phyloP scores from a whole-genome alignment of 2,329 filamentous ascomycete genomes.

The Cercospora zeae-maydis region DNA sequence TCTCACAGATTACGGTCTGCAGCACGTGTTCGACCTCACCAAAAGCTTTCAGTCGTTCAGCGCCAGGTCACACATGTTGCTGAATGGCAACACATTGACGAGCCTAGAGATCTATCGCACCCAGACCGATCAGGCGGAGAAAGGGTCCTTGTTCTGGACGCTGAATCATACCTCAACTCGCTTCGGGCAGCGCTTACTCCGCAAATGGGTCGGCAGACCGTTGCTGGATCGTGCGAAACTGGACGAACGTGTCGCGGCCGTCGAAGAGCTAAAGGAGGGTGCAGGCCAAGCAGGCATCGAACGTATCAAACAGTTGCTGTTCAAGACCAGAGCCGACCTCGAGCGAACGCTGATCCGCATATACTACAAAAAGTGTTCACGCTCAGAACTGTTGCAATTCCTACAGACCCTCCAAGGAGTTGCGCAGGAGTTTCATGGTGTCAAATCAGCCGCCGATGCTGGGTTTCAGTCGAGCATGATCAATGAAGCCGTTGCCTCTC shows the following conservation, averaged over 20 bases:
- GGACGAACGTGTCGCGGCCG: constrained; percentile 75
- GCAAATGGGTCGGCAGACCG: constrained; percentile 93
- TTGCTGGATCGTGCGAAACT: constrained; percentile 71
- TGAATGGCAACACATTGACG: constrained; percentile 91
- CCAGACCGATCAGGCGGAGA: constrained; percentile 77
- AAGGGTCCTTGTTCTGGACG: constrained; percentile 92
- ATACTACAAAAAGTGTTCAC: constrained; percentile 93
- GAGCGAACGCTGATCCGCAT: constrained; percentile 92
- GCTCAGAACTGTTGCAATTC: constrained; percentile 79
- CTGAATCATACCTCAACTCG: constrained; percentile 87
- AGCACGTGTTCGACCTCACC: constrained; percentile 93
- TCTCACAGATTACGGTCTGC: constrained; percentile 82
- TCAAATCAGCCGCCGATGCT: constrained; percentile 62
- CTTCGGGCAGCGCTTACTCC: constrained; percentile 79
- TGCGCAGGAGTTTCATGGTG: constrained; percentile 67
- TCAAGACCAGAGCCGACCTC: constrained; percentile 71
- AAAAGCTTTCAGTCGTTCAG: constrained; percentile 98
- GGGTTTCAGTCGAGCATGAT: constrained; percentile 71
- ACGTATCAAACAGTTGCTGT: constrained; percentile 68
- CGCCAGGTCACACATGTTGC: constrained; percentile 87
- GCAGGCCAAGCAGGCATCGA: constrained; percentile 66
- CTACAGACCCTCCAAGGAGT: constrained; percentile 83
- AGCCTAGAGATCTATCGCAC: constrained; percentile 96
- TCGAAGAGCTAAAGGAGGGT: constrained; percentile 76
- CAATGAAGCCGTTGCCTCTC: constrained; percentile 65